Evolutionary conservation across 2,329 filamentous ascomycete species (phyloP), one percentile per base, ranked within the genome.

Genomic region (Rachicladosporium sp.): DNA sequence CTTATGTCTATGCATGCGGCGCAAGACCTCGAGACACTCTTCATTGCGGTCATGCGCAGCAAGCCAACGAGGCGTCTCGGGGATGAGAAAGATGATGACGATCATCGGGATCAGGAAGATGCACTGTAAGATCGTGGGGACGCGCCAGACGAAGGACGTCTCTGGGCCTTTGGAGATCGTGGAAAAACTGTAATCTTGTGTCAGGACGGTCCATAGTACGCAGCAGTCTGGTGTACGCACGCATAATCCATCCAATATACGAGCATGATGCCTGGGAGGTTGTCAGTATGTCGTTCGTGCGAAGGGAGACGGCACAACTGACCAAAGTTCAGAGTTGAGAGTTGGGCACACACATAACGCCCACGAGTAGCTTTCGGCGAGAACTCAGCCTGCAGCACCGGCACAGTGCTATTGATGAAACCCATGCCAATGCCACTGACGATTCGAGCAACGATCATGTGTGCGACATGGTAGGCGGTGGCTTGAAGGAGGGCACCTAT

Each of bases 31-130:
- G 0, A 62, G 23, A 8, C 23, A 27, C 7, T 27, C 23, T 8
- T 27, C 23, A 8, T 27, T 27, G 7, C 23, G 23, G 30, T 61
- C 55, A 27, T 67, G 63, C 0, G 58, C 53, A 2, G 60, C 58
- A 4, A 69, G 43, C 63, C 65, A 69, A 13, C 66, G 54, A 1
- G 65, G 66, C 1, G 64, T 65, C 45, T 67, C 63, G 0, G 64
- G 64, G 6, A 68, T 56, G n/a, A 64, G 43, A 4, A 48, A 43
- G 23, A 65, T 47, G 11, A 67, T 53, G 6, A 55, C 31, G 8
- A 65, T 46, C 48, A 68, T 68, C 1, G 60, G 54, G 0, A 65
- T 15, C 7, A 64, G 53, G 43, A 64, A 63, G 33, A 66, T 38
- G 46, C 57, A 61, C 41, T 68, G 66, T 3, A 68, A 45, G 3